Evolutionary conservation across 768 basidiomycete genomes (phyloP), one percentile per base, ranked within the genome.

Genomic region (Tubosaeta brunneosetosa): DNA sequence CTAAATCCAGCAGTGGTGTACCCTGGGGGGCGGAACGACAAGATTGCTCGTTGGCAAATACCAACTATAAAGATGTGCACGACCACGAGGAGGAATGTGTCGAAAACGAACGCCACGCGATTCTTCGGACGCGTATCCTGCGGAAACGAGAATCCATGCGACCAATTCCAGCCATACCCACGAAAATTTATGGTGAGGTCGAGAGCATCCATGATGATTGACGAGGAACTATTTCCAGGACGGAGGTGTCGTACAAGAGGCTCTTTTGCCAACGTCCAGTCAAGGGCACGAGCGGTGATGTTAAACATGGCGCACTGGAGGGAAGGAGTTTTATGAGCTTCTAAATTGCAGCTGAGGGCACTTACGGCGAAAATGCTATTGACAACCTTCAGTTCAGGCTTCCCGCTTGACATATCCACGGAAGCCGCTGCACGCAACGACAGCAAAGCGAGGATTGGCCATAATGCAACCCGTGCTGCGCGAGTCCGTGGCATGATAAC

Each of bases 101-200:
- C 53, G 14, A 65, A 45, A 3, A 71, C 38, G 60, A 82, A 84
- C 14, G 64, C 55, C 1, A 52, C 16, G 9, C 62, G 71, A 22
- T 77, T 74, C 1, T 61, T 53, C 3, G 74, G 71, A 17, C 77
- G 76, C 10, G 69, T 73, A 55, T 79, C 76, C 6, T 53, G 63
- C 6, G 70, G 64, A 26, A 68, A 32, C 44, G 61, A 46, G 8
- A 62, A 16, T 32, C 61, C 57, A 31, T 64, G 57, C 1, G 82
- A 80, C 37, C 37, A 38, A 38, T 38, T 38, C 37, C 37, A 38
- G 37, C 37, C 37, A 17, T 38, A 17, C 4, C 78, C 81, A 85
- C 40, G 77, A 14, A 81, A 59, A 53, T 77, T 82, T 57, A 67
- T 70, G 22, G 56, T 57, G 22, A 87, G 72, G 50, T 86, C 82